Evolutionary conservation across 2,329 filamentous ascomycete genomes (phyloP).

Genomic region (Pseudogymnoascus sp.): DNA sequence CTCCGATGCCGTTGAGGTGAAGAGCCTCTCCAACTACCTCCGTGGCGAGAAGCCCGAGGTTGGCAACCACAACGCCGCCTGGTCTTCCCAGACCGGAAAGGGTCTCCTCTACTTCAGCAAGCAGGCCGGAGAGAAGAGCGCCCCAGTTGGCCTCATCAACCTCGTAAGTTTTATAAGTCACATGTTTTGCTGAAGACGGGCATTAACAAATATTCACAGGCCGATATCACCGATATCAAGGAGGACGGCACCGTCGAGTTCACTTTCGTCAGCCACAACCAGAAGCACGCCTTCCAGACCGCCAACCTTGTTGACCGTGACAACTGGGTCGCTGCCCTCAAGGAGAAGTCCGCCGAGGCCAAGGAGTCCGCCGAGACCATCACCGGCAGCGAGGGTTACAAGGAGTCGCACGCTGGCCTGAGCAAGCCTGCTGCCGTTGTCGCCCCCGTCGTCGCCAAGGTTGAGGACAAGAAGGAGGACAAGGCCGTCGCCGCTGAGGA

Average conservation of each 20-base stretch:
- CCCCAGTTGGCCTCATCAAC: constrained; percentile 74
- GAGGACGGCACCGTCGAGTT: constrained; percentile 80
- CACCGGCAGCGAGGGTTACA: constrained; percentile 77
- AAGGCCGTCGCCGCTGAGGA: constrained; percentile 25
- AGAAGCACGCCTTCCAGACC: constrained; percentile 94
- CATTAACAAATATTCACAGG: constrained; percentile 34
- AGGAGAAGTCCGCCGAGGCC: constrained; percentile 74
- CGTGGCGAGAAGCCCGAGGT: constrained; percentile 79
- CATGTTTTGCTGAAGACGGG: neutral
- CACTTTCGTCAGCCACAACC: constrained; percentile 71
- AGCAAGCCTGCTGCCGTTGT: constrained; percentile 35
- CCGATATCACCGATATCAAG: constrained; percentile 52
- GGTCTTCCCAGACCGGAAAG: constrained; percentile 90
- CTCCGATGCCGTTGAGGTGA: constrained; percentile 61
- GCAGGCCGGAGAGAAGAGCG: constrained; percentile 71
- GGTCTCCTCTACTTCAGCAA: constrained; percentile 80
- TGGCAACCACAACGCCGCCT: constrained; percentile 73
- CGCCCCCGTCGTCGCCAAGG: constrained; percentile 25
- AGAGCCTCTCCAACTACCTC: constrained; percentile 68
- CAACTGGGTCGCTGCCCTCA: constrained; percentile 81
- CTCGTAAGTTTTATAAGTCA: constrained; percentile 50
- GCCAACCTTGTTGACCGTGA: constrained; percentile 67
- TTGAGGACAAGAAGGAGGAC: constrained; percentile 28
- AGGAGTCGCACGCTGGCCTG: constrained; percentile 39
- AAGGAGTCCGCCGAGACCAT: constrained; percentile 70